Conservation (phyloP, 2,329 filamentous ascomycete genomes). For the Paramyrothecium roridum region DNA sequence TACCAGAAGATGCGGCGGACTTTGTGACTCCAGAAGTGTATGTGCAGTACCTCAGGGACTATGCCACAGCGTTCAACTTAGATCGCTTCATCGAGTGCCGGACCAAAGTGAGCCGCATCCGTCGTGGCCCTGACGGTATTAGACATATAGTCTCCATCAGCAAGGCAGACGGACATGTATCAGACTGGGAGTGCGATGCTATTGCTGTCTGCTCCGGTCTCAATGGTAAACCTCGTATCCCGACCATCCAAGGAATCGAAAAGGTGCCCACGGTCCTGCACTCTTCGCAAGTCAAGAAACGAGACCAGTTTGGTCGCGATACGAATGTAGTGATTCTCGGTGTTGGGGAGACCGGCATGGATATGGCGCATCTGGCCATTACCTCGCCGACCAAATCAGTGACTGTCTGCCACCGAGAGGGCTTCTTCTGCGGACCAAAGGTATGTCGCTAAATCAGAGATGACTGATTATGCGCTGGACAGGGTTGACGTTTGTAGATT, state of each 20-base stretch:
- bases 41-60: constrained; percentile 38
- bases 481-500: constrained; percentile 11
- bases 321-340: constrained; percentile 40
- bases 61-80: constrained; percentile 34
- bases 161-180: neutral
- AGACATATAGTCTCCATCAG: constrained; percentile 11
- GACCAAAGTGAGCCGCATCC: constrained; percentile 24
- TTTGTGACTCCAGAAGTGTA: constrained; percentile 39
- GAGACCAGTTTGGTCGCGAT: constrained; percentile 34
- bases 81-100: constrained; percentile 30
- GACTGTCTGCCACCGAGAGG: constrained; percentile 40
- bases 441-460: constrained; percentile 12
- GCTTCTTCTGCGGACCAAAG: constrained; percentile 44
- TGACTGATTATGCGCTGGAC: neutral
- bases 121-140: constrained; percentile 5
- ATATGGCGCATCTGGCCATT: constrained; percentile 40
- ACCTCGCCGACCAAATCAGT: constrained; percentile 38
- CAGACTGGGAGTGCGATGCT: constrained; percentile 36
- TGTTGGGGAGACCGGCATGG: constrained; percentile 43
- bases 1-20: constrained; percentile 36
- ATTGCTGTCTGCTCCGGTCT: constrained; percentile 43
- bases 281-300: constrained; percentile 38
- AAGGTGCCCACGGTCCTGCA: constrained; percentile 33
- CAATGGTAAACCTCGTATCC: constrained; percentile 37
- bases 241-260: constrained; percentile 34